These are phyloP conservation scores for Lenwebbia sp. DNA, from an alignment of 345 rosid species.

Conservation along the genomic window DNA sequence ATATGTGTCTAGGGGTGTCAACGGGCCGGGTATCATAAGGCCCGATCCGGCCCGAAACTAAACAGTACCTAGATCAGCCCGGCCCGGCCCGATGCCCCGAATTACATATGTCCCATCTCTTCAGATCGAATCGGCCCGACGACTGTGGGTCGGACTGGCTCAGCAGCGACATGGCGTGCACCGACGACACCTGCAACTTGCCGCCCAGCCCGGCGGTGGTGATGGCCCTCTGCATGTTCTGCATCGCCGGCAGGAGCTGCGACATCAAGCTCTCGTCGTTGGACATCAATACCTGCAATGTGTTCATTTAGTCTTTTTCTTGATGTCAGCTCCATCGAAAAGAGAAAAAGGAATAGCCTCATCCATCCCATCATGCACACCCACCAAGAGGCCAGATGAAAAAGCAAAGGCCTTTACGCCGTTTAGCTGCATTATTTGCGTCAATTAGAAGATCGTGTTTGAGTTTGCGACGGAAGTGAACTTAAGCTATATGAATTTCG, in stretches of 20 bases:
- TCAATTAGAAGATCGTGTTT: background rate
- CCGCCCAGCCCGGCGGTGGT: constrained; percentile 59
- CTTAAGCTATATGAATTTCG: background rate
- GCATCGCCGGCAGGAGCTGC: constrained; percentile 86
- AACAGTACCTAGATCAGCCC: no score
- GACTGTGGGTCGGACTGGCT: constrained; percentile 82
- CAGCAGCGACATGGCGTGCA: constrained; percentile 79
- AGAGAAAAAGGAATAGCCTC: background rate
- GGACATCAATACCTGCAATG: constrained; percentile 47
- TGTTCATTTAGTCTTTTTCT: background rate
- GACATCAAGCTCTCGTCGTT: constrained; percentile 56
- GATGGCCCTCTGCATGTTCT: constrained; percentile 67
- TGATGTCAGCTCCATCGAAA: no score
- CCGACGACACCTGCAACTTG: constrained; percentile 78
- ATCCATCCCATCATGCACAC: background rate
- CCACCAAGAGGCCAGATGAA: background rate
- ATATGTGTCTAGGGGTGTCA: no score
- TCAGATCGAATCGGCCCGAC: constrained; percentile 56
- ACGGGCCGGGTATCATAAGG: no score
- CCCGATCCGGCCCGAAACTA: no score
- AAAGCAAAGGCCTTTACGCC: background rate
- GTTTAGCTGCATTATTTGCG: background rate
- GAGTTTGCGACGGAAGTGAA: background rate
- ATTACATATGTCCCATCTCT: no score
- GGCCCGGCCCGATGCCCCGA: no score